These are phyloP conservation scores for Lasiosphaeriaceae sp. DNA, from an alignment of 495 filamentous ascomycete species.

Conservation along the genomic window DNA sequence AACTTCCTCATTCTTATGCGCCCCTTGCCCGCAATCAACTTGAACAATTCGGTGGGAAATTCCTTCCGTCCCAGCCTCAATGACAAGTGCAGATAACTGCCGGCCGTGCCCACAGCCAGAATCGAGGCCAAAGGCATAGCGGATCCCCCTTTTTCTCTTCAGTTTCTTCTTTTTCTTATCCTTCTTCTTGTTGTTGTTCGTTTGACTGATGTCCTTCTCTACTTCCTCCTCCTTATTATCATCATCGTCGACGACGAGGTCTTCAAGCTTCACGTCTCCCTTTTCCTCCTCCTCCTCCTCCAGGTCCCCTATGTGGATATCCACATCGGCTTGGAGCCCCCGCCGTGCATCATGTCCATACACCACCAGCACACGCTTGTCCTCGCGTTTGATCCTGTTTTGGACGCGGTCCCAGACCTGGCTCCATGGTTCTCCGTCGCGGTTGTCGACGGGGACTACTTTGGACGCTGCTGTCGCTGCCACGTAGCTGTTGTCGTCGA, in stretches of 20 bases:
- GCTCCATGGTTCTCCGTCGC: slow-evolving; percentile 62
- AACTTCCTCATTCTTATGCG: background rate
- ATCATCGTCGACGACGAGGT: too few species aligned
- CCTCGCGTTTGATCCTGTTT: slow-evolving; percentile 17
- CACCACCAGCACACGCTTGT: slow-evolving; percentile 49
- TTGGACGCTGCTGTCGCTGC: background rate
- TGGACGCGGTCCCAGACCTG: slow-evolving; percentile 51
- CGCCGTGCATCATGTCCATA: slow-evolving; percentile 84
- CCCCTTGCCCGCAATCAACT: slow-evolving; percentile 21
- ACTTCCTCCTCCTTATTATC: background rate
- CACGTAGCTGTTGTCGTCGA: background rate
- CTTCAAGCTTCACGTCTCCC: too few species aligned
- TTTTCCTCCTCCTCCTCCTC: background rate
- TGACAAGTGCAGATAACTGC: slow-evolving; percentile 70
- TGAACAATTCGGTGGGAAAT: slow-evolving; percentile 19
- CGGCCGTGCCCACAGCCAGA: slow-evolving; percentile 73
- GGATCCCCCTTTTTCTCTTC: slow-evolving; percentile 11
- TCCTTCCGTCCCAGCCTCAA: slow-evolving; percentile 55
- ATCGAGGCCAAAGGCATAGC: slow-evolving; percentile 81
- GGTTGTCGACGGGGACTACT: slow-evolving; percentile 55
- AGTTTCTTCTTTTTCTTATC: slow-evolving; percentile 10
- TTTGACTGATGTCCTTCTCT: background rate
- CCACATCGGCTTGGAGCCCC: slow-evolving; percentile 51
- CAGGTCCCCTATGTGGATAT: slow-evolving; percentile 29
- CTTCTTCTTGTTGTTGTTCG: slow-evolving; percentile 1